Evolutionary conservation across 345 rosid species (phyloP).

Genomic region (Aquilaria malaccensis): DNA sequence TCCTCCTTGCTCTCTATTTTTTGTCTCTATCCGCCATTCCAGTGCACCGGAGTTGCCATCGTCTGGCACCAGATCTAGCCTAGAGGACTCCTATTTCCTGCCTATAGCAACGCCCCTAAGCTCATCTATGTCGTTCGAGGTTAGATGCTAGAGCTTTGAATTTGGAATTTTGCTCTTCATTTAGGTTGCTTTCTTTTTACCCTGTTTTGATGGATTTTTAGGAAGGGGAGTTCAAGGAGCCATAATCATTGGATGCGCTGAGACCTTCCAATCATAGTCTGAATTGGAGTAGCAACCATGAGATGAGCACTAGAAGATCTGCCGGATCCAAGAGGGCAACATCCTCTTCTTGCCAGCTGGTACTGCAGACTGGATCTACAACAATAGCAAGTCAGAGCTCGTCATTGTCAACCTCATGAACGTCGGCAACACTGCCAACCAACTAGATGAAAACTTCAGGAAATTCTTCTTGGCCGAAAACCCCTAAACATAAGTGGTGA

Average conservation of each 20-base stretch:
- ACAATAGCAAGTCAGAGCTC: conserved; percentile 23
- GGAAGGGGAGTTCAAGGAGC: conserved; percentile 7
- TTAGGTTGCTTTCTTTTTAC: too few species aligned
- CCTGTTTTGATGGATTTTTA: too few species aligned
- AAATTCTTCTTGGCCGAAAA: conserved; percentile 37
- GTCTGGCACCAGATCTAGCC: conserved; percentile 27
- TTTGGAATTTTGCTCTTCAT: too few species aligned
- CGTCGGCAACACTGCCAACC: conserved; percentile 24
- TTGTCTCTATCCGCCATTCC: conserved; percentile 14
- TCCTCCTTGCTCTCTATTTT: too few species aligned
- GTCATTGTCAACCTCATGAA: conserved; percentile 22
- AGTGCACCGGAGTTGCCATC: conserved; percentile 34
- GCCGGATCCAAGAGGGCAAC: conserved; percentile 26
- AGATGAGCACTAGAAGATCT: conserved; percentile 22
- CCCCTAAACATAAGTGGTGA: conserved; percentile 24
- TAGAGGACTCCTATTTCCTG: conserved; percentile 35
- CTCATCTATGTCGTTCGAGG: conserved; percentile 41
- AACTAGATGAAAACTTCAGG: conserved; percentile 31
- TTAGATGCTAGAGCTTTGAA: neutral
- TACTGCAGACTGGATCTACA: conserved; percentile 34
- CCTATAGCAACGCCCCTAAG: conserved; percentile 27
- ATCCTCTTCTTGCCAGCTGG: conserved; percentile 31
- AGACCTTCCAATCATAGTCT: conserved; percentile 6
- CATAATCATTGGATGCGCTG: conserved; percentile 11
- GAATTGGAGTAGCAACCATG: neutral